A percentile compares a stretch with the other conserved stretches of the same genome.
phyloP scores from a whole-genome alignment of 2,329 filamentous ascomycete species.

The Apiospora sp. region DNA sequence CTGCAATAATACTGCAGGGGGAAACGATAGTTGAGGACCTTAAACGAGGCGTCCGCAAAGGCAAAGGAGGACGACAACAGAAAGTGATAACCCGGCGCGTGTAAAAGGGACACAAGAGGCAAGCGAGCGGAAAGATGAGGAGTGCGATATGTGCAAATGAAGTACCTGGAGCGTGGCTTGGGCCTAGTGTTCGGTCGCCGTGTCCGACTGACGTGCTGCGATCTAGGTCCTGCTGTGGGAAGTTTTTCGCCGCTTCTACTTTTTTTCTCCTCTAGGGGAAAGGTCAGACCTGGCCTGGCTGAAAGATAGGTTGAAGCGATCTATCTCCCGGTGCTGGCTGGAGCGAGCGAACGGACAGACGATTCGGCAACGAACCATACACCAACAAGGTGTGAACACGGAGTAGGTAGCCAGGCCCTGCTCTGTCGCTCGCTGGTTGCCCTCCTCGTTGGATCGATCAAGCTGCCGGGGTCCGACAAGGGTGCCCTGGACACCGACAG shows the following conservation, averaged over 20 bases:
- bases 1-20: background rate
- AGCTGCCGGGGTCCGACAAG: background rate
- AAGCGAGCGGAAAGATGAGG: background rate
- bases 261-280: background rate
- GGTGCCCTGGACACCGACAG: background rate
- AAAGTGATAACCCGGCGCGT: background rate
- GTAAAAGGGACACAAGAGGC: background rate
- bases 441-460: slow-evolving; percentile 11
- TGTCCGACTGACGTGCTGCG: slow-evolving; percentile 1
- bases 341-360: background rate
- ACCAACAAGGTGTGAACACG: slow-evolving; percentile 16
- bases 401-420: background rate
- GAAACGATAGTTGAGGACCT: slow-evolving; percentile 18
- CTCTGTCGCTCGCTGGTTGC: background rate
- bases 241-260: slow-evolving; percentile 12
- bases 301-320: slow-evolving; percentile 1
- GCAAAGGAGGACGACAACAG: background rate
- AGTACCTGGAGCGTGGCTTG: slow-evolving; percentile 23
- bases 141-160: slow-evolving; percentile 23
- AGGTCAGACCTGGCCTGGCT: background rate
- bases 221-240: background rate
- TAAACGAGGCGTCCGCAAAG: slow-evolving; percentile 2
- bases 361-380: slow-evolving; percentile 12
- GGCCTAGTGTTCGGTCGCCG: slow-evolving; percentile 16
- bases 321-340: background rate